These are phyloP conservation scores for Penicillium roqueforti DNA, from an alignment of 495 filamentous ascomycete genomes.

Conservation along the genomic window DNA sequence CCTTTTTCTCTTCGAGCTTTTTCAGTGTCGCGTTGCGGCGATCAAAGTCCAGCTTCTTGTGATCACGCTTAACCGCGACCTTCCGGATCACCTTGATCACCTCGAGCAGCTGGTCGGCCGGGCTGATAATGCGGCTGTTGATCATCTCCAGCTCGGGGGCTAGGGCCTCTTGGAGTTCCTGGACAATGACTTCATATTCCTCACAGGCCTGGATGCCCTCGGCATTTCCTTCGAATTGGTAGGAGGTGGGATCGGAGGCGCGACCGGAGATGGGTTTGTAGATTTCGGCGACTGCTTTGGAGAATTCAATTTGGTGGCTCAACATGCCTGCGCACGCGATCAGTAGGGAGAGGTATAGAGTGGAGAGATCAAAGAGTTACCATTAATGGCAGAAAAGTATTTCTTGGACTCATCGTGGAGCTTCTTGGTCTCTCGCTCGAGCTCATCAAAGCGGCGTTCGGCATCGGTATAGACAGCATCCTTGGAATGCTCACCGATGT, in stretches of 20 bases:
- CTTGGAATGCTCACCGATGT: constrained; percentile 87
- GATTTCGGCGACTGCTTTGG: constrained; percentile 87
- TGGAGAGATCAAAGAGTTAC: constrained; percentile 26
- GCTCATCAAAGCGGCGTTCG: constrained; percentile 87
- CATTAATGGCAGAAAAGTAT: constrained; percentile 95
- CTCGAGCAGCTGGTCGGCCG: constrained; percentile 90
- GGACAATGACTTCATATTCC: constrained; percentile 90
- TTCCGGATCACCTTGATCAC: constrained; percentile 96
- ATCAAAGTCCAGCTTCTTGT: constrained; percentile 97
- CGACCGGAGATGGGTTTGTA: constrained; percentile 98
- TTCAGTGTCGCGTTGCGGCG: constrained; percentile 76
- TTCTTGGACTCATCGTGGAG: constrained; percentile 94
- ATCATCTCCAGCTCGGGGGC: constrained; percentile 97
- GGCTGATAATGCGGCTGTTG: constrained; percentile 81
- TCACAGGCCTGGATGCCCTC: constrained; percentile 94
- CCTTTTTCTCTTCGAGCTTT: constrained; percentile 97
- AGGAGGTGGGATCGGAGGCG: constrained; percentile 85
- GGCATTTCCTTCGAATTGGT: constrained; percentile 76
- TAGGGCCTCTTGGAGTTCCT: constrained; percentile 82
- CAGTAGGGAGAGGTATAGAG: constrained; percentile 2
- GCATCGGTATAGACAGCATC: constrained; percentile 93
- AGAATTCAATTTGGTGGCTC: constrained; percentile 96
- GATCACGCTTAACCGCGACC: constrained; percentile 80
- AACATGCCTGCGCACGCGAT: constrained; percentile 68
- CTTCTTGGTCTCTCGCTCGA: constrained; percentile 93